Conservation (phyloP, 164 flowering plant species). For the Vitis cinerea region DNA sequence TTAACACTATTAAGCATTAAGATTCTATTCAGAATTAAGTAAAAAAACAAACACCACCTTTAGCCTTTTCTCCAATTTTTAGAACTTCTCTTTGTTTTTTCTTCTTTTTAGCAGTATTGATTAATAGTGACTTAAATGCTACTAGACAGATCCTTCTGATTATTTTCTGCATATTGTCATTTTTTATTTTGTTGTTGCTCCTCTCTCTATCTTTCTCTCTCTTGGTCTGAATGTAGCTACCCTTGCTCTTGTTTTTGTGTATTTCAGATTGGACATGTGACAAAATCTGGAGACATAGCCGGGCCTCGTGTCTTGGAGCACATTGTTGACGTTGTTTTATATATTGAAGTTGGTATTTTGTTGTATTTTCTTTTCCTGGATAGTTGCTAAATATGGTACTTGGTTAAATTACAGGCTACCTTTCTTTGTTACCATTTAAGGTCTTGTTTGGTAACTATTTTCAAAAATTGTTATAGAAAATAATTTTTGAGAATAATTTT, state of each 20-base stretch:
- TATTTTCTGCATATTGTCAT: neutral
- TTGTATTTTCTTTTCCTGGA: conserved; percentile 9
- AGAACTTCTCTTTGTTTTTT: too few species aligned
- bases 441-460: too few species aligned
- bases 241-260: neutral
- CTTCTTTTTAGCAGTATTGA: too few species aligned
- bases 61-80: too few species aligned
- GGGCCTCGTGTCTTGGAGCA: conserved; percentile 98
- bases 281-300: conserved; percentile 92
- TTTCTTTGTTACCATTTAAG: neutral
- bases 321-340: conserved; percentile 92
- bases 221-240: neutral
- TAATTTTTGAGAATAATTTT: too few species aligned
- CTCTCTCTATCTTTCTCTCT: too few species aligned
- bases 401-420: neutral
- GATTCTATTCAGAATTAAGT: too few species aligned
- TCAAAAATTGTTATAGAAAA: too few species aligned
- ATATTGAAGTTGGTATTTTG: conserved; percentile 82
- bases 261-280: conserved; percentile 91
- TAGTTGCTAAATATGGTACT: conserved; percentile 5
- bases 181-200: conserved; percentile 4
- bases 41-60: too few species aligned
- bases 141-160: too few species aligned
- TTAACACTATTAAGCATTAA: too few species aligned
- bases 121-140: too few species aligned